Conservation (phyloP, 768 basidiomycete species). For the Russula lepida region DNA sequence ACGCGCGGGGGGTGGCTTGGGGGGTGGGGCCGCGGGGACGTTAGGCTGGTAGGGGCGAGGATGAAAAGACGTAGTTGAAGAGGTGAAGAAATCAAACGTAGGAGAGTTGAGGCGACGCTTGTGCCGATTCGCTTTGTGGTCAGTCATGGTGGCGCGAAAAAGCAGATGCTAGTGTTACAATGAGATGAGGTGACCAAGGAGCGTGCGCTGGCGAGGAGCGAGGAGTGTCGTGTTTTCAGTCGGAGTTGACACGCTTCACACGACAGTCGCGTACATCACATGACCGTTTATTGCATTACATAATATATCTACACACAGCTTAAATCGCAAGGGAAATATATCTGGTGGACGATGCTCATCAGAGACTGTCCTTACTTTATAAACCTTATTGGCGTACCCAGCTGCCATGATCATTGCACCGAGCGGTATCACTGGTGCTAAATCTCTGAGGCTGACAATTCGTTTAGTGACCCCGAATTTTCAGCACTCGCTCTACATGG, state of each 20-base stretch:
- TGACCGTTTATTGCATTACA: constrained; percentile 25
- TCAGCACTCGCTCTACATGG: background rate
- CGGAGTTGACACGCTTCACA: constrained; percentile 35
- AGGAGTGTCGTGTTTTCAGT: constrained; percentile 30
- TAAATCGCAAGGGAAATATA: constrained; percentile 46
- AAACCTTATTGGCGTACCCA: constrained; percentile 39
- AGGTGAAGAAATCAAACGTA: constrained; percentile 53
- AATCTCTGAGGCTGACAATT: constrained; percentile 34
- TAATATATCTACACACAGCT: background rate
- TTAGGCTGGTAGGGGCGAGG: constrained; percentile 54
- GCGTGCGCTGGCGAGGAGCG: constrained; percentile 2
- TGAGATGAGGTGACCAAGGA: background rate
- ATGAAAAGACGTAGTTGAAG: constrained; percentile 55
- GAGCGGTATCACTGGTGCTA: constrained; percentile 62
- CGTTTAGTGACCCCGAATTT: background rate
- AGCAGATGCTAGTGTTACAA: background rate
- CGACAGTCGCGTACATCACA: constrained; percentile 34
- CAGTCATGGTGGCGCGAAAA: constrained; percentile 11
- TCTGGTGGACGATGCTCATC: constrained; percentile 26
- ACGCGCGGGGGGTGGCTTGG: constrained; percentile 16
- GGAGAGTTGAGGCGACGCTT: constrained; percentile 44
- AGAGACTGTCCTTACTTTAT: background rate
- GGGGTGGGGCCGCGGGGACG: constrained; percentile 12
- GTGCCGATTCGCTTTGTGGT: constrained; percentile 17
- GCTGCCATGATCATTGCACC: constrained; percentile 59